Conservation (phyloP, 257 asterid species). For the Apocynum venetum region DNA sequence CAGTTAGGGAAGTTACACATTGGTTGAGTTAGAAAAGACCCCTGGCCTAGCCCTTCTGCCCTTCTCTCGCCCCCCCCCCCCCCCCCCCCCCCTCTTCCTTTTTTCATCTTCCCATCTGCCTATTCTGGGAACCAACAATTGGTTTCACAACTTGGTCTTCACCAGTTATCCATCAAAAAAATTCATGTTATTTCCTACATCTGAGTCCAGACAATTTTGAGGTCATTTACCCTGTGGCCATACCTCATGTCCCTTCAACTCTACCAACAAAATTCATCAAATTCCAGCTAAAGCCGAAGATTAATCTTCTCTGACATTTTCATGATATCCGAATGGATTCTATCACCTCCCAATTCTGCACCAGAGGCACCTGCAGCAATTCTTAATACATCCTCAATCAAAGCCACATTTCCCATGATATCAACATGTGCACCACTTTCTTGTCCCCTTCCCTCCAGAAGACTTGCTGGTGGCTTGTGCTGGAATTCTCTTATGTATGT, state of each 20-base stretch:
- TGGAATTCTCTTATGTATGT: constrained; percentile 62
- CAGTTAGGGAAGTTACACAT: neutral
- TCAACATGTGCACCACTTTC: constrained; percentile 86
- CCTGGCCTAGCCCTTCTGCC: constrained; percentile 1
- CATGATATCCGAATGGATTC: constrained; percentile 59
- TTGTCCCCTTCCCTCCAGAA: constrained; percentile 79
- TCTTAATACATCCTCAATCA: constrained; percentile 72
- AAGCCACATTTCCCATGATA: constrained; percentile 74
- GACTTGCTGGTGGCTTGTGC: constrained; percentile 68
- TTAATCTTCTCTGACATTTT: constrained; percentile 56
- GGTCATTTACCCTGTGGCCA: neutral
- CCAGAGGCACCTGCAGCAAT: constrained; percentile 75
- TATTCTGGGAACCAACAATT: neutral
- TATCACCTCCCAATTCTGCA: constrained; percentile 59
- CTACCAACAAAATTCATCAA: constrained; percentile 11
- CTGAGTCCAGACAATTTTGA: neutral
- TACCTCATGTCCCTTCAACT: neutral
- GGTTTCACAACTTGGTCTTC: neutral
- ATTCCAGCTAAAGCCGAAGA: constrained; percentile 32
- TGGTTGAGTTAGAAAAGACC: constrained; percentile 1
- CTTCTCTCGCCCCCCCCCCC: too few species aligned
- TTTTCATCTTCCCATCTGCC: neutral
- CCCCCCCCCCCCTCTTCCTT: too few species aligned
- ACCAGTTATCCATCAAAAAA: neutral
- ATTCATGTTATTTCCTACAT: neutral